Base-by-base conservation (phyloP, 352 stramenopile species). In the Phytophthora melonis region DNA sequence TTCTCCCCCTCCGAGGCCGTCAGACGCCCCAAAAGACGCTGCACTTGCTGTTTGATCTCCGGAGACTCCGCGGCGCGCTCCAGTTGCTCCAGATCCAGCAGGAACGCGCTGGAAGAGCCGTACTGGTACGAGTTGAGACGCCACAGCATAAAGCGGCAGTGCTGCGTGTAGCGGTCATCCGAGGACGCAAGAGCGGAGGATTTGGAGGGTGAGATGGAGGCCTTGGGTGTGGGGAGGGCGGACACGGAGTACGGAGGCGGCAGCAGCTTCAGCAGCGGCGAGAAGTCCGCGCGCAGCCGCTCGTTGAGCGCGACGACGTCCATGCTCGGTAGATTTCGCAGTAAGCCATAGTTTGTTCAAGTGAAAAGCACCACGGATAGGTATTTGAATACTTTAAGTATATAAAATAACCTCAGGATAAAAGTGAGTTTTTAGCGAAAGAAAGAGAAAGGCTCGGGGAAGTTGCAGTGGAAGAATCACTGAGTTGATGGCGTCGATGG, bases 41-140 rank as follows among this genome's bases (percentile, higher is more conserved):
- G 16, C 18, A 79, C 75, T 13, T 63, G 39, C 23, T 74, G 19
- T 14, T 74, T 72, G 0, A 66, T 23, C 6, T 57, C 43, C 18
- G 23, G 2, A 4, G 27, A 45, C n/a, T 66, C 61, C 1, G 79
- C 61, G 5, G 82, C 63, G 18, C 75, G 64, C 62, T 80, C 56
- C 21, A 92, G 54, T 63, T 86, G 76, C 52, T 80, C 66, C 54
- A 92, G 76, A 69, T 93, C 87, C 39, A 74, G 68, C 43, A 73
- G 63, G 63, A 92, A 92, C 7, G 84, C 82, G 21, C 75, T 77
- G n/a, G 69, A 61, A 23, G 84, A 81, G 39, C 70, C 78, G 70
- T 91, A 93, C 50, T 92, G 77, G 59, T 91, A 91, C 50, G 80
- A 83, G 66, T 91, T 91, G 58, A 91, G 74, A 30, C 82, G 77